Conservation (phyloP, 768 basidiomycete species). For the Astraeus odoratus region DNA sequence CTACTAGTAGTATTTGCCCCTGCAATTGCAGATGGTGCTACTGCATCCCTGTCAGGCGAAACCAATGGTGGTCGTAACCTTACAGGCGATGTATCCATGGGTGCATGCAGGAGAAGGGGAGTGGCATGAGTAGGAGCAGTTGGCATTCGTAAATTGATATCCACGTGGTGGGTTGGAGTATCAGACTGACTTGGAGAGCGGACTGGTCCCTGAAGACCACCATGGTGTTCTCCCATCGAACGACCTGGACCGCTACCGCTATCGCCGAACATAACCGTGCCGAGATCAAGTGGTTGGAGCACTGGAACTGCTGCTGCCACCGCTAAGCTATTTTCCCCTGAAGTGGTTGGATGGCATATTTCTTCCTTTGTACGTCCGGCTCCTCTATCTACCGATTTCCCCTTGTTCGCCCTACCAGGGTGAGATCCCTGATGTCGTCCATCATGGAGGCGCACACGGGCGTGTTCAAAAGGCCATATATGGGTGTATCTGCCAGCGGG, state of each 20-base stretch:
- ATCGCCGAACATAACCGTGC: not conserved
- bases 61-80: conserved; percentile 5
- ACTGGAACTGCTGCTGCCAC: not conserved
- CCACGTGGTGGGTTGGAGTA: conserved; percentile 17
- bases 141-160: conserved; percentile 16
- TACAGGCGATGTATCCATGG: conserved; percentile 20
- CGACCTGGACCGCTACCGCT: not conserved
- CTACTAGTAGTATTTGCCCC: too few relatives aligned
- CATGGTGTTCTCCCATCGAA: not conserved
- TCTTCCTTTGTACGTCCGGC: conserved; percentile 1
- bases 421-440: conserved; percentile 29
- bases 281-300: not conserved
- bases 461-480: conserved; percentile 97
- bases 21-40: not conserved
- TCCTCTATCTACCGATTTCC: conserved; percentile 13
- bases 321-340: too few relatives aligned
- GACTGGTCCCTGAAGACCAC: not conserved
- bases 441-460: conserved; percentile 67
- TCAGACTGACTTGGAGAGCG: conserved; percentile 4
- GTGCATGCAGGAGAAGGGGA: conserved; percentile 18
- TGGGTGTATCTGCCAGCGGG: conserved; percentile 69
- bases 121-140: conserved; percentile 18
- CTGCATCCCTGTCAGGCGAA: conserved; percentile 1
- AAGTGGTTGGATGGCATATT: not conserved
- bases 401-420: conserved; percentile 16